These are phyloP conservation scores for Rehmannia glutinosa DNA, from an alignment of 257 asterid genomes.

Conservation along the genomic window DNA sequence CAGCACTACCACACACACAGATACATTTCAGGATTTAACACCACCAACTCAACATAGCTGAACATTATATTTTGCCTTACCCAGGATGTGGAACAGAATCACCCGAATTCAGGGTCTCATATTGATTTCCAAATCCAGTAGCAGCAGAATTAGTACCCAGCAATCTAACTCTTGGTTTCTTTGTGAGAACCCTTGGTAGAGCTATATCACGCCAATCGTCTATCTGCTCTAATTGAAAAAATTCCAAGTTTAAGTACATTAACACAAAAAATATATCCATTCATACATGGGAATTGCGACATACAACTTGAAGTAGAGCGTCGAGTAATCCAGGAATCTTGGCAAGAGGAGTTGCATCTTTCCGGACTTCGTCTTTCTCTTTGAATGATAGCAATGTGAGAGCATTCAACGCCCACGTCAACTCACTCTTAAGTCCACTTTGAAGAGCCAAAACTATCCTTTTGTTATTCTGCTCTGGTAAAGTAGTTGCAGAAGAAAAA, in stretches of 20 bases:
- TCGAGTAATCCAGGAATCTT: constrained; percentile 94
- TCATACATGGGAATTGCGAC: constrained; percentile 24
- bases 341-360: constrained; percentile 93
- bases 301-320: constrained; percentile 92
- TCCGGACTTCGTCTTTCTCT: constrained; percentile 95
- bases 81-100: constrained; percentile 55
- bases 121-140: constrained; percentile 83
- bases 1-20: constrained; percentile 35
- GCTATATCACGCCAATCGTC: constrained; percentile 99
- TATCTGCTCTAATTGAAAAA: constrained; percentile 48
- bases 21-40: constrained; percentile 1
- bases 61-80: constrained; percentile 28
- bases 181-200: constrained; percentile 74
- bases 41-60: not conserved
- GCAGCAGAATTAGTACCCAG: constrained; percentile 74
- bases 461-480: constrained; percentile 89
- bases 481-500: constrained; percentile 20
- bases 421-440: constrained; percentile 95
- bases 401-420: constrained; percentile 93
- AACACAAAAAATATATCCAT: not conserved
- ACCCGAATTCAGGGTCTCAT: constrained; percentile 56
- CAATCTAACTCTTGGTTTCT: constrained; percentile 65
- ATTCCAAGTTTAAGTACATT: not conserved
- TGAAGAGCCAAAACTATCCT: constrained; percentile 96
- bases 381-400: constrained; percentile 91